Evolutionary conservation across 192 early-diverging fungal genomes (phyloP).

Genomic region (Coemansia sp.): DNA sequence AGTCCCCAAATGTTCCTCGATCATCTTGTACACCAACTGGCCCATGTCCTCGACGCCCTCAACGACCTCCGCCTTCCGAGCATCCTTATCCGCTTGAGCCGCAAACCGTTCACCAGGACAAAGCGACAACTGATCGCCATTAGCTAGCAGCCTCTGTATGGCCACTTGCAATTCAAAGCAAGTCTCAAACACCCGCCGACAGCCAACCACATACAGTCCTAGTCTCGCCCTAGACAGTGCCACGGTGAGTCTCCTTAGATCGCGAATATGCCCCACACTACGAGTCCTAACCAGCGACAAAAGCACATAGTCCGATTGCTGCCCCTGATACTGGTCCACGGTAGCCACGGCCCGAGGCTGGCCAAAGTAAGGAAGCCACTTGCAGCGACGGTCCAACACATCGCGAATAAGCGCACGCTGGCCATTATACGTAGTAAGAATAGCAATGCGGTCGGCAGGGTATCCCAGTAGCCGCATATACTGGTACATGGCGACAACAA

Average conservation of each 20-base stretch:
- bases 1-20: background rate
- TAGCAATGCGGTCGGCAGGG: constrained; percentile 83
- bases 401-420: constrained; percentile 91
- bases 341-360: constrained; percentile 80
- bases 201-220: constrained; percentile 92
- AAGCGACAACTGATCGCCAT: constrained; percentile 62
- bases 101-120: constrained; percentile 61
- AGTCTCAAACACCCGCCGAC: constrained; percentile 69
- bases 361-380: constrained; percentile 86
- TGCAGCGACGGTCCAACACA: constrained; percentile 82
- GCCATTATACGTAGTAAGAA: constrained; percentile 98
- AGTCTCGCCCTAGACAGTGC: constrained; percentile 92
- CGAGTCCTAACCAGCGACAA: constrained; percentile 92
- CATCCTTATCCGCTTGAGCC: background rate
- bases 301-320: constrained; percentile 92
- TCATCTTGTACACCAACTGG: constrained; percentile 30
- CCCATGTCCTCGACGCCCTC: constrained; percentile 43
- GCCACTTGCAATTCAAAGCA: constrained; percentile 81
- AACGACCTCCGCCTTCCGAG: constrained; percentile 7
- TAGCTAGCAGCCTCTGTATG: constrained; percentile 62
- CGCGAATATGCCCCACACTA: constrained; percentile 88
- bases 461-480: constrained; percentile 97
- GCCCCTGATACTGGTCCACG: constrained; percentile 97
- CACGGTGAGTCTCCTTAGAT: constrained; percentile 89
- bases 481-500: constrained; percentile 90